Evolutionary conservation across 2,329 filamentous ascomycete genomes (phyloP), one percentile per base, ranked within the genome.

Genomic region (Talaromyces rugulosus): DNA sequence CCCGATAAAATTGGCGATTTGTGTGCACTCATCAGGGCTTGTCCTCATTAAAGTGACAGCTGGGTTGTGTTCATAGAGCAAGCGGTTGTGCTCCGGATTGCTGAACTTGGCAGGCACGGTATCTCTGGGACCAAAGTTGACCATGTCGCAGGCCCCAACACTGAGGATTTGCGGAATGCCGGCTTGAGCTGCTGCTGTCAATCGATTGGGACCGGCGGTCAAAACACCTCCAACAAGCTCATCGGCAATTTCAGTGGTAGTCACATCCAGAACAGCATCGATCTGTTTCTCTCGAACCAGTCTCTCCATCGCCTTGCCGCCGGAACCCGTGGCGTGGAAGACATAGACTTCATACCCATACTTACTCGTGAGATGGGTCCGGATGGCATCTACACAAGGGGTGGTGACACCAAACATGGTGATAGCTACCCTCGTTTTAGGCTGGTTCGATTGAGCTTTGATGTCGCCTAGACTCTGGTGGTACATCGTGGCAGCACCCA

Each of bases 361-460:
- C 2, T 74, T 72, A 1, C 71, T 63, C 58, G 84, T 78, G 0
- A 90, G 77, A 53, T 82, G 72, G 1, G 72, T 66, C 0, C 86
- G 80, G 1, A 88, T 82, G 1, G 71, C 74, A 54, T 87, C 83
- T 0, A 87, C 87, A 11, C 83, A 84, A 0, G 87, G 87, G 0
- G 88, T 91, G 0, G 89, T 91, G 6, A 91, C 87, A 2, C 89
- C 88, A 68, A 90, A 91, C 88, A 91, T 91, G 2, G 88, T 89
- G 28, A 90, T 82, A 0, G 82, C 88, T 6, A 91, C 77, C 0
- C 82, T 76, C 60, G 80, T 82, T 66, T 79, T 81, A 16, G 53
- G 16, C 56, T 51, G 54, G 12, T 59, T 63, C 56, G 33, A 44
- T 27, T 9, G 65, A 63, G 7, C 57, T 40, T 5, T 64, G 68